A percentile compares a stretch with the other conserved stretches of the same genome.
Conservation (phyloP, 2,329 filamentous ascomycete genomes). For the Hymenoscyphus repandus region DNA sequence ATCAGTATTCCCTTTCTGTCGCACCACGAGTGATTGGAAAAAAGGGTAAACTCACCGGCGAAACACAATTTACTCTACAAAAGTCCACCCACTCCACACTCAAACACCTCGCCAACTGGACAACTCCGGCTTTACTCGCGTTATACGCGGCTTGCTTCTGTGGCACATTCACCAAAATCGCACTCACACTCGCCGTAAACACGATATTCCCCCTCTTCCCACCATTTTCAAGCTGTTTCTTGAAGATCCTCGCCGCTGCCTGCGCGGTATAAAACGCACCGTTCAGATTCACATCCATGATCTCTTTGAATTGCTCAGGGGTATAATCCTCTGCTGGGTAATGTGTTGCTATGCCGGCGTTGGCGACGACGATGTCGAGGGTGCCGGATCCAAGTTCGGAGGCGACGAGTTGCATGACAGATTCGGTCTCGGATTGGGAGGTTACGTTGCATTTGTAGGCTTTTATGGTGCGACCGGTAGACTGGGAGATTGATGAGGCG, state of each 20-base stretch:
- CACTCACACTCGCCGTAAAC: constrained; percentile 36
- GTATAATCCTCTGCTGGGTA: constrained; percentile 37
- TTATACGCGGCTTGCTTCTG: constrained; percentile 40
- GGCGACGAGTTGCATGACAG: background rate
- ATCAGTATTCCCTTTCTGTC: too few relatives aligned
- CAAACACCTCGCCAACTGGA: constrained; percentile 37
- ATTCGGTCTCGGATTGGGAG: background rate
- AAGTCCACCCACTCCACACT: constrained; percentile 41
- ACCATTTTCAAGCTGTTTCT: constrained; percentile 21
- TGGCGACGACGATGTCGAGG: constrained; percentile 39
- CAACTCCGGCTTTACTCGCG: constrained; percentile 38
- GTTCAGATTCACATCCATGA: constrained; percentile 32
- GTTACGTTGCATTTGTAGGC: constrained; percentile 36
- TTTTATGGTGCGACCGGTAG: constrained; percentile 21
- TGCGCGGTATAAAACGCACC: constrained; percentile 41
- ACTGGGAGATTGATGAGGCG: constrained; percentile 5
- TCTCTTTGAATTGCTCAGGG: constrained; percentile 34
- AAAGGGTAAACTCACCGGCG: too few relatives aligned
- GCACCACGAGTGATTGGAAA: too few relatives aligned
- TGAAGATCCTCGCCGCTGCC: constrained; percentile 36
- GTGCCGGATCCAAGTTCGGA: constrained; percentile 27
- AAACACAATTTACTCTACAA: constrained; percentile 34
- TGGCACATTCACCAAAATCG: constrained; percentile 27
- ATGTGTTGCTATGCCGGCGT: constrained; percentile 34
- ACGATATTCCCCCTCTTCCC: constrained; percentile 34